Evolutionary conservation across 2,329 filamentous ascomycete species (phyloP).

Genomic region (Ophiocordyceps camponoti-saundersi): DNA sequence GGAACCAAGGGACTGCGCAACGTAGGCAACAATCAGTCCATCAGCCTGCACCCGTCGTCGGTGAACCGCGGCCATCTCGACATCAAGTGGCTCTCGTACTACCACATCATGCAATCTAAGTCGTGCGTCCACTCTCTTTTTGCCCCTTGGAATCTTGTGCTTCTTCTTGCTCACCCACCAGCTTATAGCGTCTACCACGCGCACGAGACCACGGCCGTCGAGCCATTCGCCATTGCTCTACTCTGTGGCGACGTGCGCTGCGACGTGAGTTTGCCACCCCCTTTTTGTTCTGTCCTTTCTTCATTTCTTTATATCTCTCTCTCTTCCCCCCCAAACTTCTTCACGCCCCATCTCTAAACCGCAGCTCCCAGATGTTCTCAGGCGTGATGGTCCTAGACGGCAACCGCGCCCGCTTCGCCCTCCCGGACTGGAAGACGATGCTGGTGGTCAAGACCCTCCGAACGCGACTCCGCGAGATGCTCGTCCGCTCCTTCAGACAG

Average conservation of each 20-base stretch:
- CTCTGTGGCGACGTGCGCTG: constrained; percentile 81
- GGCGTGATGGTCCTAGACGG: constrained; percentile 78
- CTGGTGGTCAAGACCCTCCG: constrained; percentile 75
- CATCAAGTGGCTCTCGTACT: constrained; percentile 78
- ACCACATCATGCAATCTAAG: constrained; percentile 91
- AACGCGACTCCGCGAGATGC: constrained; percentile 54
- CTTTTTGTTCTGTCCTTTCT: not conserved
- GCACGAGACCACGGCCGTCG: constrained; percentile 68
- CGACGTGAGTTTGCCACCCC: constrained; percentile 36
- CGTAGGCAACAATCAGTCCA: constrained; percentile 79
- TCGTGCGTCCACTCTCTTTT: constrained; percentile 28
- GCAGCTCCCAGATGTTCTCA: constrained; percentile 50
- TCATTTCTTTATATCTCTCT: not conserved
- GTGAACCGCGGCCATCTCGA: constrained; percentile 62
- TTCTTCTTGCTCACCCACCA: not conserved
- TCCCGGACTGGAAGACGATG: constrained; percentile 80
- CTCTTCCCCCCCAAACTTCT: too few relatives aligned
- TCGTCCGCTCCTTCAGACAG: constrained; percentile 53
- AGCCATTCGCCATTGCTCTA: constrained; percentile 68
- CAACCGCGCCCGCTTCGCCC: constrained; percentile 68
- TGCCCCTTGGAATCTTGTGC: too few relatives aligned
- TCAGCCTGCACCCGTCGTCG: constrained; percentile 73
- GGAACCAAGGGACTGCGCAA: constrained; percentile 69
- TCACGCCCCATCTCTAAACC: too few relatives aligned
- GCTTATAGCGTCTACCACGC: constrained; percentile 52